These are phyloP conservation scores for Alectoria sarmentosa DNA, from an alignment of 495 filamentous ascomycete genomes.

Conservation along the genomic window DNA sequence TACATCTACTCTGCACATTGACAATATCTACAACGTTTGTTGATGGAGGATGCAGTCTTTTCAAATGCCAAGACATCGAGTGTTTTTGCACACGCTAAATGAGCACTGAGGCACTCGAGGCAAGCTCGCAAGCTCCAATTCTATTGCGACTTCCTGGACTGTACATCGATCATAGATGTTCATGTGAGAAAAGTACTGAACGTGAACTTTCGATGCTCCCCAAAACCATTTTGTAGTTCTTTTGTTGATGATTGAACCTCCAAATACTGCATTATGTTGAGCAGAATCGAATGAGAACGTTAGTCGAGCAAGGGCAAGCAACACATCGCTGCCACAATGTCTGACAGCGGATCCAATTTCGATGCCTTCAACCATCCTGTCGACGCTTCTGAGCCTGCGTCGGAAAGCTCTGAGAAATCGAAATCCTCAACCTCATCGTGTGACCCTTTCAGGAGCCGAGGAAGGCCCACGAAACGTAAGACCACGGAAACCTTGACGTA, in stretches of 20 bases:
- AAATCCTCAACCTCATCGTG: neutral
- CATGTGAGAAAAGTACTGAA: neutral
- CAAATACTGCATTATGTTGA: neutral
- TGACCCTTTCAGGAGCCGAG: conserved; percentile 11
- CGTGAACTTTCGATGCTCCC: neutral
- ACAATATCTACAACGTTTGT: too few relatives aligned
- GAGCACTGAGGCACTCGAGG: too few relatives aligned
- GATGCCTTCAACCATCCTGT: neutral
- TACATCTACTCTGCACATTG: too few relatives aligned
- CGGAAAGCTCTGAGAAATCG: conserved; percentile 2
- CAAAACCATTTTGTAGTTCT: neutral
- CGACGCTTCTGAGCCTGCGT: neutral
- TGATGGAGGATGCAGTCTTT: too few relatives aligned
- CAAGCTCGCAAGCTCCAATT: neutral
- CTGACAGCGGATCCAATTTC: neutral
- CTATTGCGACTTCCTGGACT: neutral
- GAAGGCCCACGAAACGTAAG: conserved; percentile 22
- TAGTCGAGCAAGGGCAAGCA: neutral
- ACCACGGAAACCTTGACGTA: conserved; percentile 25
- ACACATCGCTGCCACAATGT: conserved; percentile 3
- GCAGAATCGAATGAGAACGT: neutral
- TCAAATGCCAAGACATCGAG: too few relatives aligned
- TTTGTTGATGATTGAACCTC: neutral
- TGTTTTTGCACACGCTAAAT: too few relatives aligned
- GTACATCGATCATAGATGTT: neutral